Percentiles rank a stretch among this genome's conserved stretches.
Evolutionary conservation across 352 stramenopile genomes (phyloP).

Genomic region (Saprolegnia diclina): DNA sequence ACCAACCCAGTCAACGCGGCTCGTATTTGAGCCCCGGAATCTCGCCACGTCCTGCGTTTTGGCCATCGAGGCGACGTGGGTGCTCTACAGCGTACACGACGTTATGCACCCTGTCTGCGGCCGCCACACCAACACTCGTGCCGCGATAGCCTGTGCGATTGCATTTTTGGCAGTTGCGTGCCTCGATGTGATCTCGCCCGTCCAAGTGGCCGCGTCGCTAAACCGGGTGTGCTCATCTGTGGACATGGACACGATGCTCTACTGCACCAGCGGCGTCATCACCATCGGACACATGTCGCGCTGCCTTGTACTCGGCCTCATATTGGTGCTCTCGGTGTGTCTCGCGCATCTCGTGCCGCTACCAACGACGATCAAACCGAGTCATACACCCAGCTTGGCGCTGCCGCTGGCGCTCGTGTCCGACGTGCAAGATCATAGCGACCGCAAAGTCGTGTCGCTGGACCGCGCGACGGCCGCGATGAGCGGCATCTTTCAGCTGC

Average conservation of each 20-base stretch:
- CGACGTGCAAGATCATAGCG: not conserved
- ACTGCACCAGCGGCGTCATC: not conserved
- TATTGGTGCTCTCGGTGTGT: not conserved
- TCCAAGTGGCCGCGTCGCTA: not conserved
- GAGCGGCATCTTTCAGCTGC: not conserved
- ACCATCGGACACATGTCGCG: not conserved
- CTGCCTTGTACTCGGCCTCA: not conserved
- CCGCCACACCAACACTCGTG: not conserved
- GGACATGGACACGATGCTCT: conserved; percentile 9
- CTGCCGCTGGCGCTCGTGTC: not conserved
- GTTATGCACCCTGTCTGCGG: not conserved
- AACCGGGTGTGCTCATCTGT: not conserved
- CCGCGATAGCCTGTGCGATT: not conserved
- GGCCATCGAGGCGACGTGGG: conserved; percentile 6
- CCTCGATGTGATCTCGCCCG: not conserved
- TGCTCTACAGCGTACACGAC: conserved; percentile 13
- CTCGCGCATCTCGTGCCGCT: not conserved
- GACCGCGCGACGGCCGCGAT: not conserved
- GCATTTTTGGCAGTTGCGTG: not conserved
- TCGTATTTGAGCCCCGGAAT: not conserved
- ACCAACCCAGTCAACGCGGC: not conserved
- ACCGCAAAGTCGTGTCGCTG: not conserved
- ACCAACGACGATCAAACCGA: not conserved
- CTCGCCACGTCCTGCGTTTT: not conserved
- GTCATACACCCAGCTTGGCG: not conserved